Evolutionary conservation across 2,329 filamentous ascomycete species (phyloP).

Genomic region (Fusarium veterinarium): DNA sequence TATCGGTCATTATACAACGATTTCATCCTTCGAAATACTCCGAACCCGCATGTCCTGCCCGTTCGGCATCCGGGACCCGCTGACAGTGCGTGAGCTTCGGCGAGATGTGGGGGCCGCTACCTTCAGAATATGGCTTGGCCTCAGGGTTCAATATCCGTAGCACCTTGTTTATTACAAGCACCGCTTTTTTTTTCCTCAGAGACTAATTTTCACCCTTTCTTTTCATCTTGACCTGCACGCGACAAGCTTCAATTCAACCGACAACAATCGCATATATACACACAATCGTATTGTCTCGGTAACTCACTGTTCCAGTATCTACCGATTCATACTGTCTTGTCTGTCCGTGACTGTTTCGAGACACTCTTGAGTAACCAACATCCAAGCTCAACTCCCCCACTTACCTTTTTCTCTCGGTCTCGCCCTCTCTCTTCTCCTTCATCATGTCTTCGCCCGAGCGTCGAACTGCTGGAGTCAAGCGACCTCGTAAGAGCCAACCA

Average conservation of each 20-base stretch:
- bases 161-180: slow-evolving; percentile 12
- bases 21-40: not conserved
- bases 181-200: slow-evolving; percentile 10
- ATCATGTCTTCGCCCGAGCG: slow-evolving; percentile 56
- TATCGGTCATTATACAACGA: not conserved
- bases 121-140: slow-evolving; percentile 24
- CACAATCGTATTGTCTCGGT: not conserved
- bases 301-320: not conserved
- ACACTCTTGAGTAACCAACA: slow-evolving; percentile 12
- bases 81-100: slow-evolving; percentile 6
- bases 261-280: not conserved
- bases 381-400: slow-evolving; percentile 19
- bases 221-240: slow-evolving; percentile 9
- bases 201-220: slow-evolving; percentile 20
- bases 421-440: slow-evolving; percentile 4
- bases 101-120: slow-evolving; percentile 26
- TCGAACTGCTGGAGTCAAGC: slow-evolving; percentile 55
- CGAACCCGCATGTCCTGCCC: slow-evolving; percentile 4
- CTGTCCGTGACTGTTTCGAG: slow-evolving; percentile 5
- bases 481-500: slow-evolving; percentile 53
- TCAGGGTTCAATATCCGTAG: slow-evolving; percentile 31
- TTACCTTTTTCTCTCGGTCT: slow-evolving; percentile 9
- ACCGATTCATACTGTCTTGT: slow-evolving; percentile 8
- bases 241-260: slow-evolving; percentile 6
- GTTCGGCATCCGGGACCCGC: slow-evolving; percentile 34